These are phyloP conservation scores for Leucosporidium yakuticum DNA, from an alignment of 768 basidiomycete genomes.

Conservation along the genomic window DNA sequence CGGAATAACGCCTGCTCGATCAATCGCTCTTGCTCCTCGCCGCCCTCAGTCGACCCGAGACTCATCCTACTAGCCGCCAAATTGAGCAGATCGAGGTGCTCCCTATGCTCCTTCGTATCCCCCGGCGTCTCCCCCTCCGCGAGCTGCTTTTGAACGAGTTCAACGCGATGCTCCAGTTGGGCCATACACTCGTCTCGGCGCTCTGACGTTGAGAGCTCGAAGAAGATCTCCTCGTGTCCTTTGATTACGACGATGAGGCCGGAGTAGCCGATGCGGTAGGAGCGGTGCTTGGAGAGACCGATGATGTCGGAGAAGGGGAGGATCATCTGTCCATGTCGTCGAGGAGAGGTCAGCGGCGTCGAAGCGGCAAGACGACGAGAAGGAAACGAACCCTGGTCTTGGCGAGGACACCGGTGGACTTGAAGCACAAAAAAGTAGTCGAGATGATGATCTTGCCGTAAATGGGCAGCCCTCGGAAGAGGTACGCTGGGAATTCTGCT, in stretches of 20 bases:
- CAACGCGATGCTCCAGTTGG: conserved; percentile 73
- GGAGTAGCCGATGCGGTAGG: conserved; percentile 80
- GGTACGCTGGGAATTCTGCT: conserved; percentile 84
- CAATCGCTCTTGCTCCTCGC: too few relatives aligned
- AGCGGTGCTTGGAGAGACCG: conserved; percentile 72
- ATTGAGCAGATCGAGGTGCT: conserved; percentile 78
- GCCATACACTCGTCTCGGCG: conserved; percentile 70
- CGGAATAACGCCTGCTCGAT: background rate
- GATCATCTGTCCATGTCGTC: conserved; percentile 70
- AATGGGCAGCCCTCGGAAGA: conserved; percentile 82
- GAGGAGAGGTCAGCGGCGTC: conserved; percentile 1
- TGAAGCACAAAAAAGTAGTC: conserved; percentile 90
- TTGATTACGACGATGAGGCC: conserved; percentile 85
- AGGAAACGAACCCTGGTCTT: conserved; percentile 72
- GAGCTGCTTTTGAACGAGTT: conserved; percentile 56
- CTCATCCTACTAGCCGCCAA: conserved; percentile 54
- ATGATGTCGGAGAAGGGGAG: conserved; percentile 85
- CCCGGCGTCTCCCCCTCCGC: conserved; percentile 43
- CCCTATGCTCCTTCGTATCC: conserved; percentile 55
- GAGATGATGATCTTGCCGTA: conserved; percentile 84
- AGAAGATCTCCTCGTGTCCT: conserved; percentile 95
- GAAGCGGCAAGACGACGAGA: conserved; percentile 4
- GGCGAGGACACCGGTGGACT: conserved; percentile 70
- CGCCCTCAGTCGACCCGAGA: too few relatives aligned
- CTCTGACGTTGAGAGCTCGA: conserved; percentile 79